Conservation (phyloP, 1,284 basidiomycete genomes). For the Ustanciosporium gigantosporum region DNA sequence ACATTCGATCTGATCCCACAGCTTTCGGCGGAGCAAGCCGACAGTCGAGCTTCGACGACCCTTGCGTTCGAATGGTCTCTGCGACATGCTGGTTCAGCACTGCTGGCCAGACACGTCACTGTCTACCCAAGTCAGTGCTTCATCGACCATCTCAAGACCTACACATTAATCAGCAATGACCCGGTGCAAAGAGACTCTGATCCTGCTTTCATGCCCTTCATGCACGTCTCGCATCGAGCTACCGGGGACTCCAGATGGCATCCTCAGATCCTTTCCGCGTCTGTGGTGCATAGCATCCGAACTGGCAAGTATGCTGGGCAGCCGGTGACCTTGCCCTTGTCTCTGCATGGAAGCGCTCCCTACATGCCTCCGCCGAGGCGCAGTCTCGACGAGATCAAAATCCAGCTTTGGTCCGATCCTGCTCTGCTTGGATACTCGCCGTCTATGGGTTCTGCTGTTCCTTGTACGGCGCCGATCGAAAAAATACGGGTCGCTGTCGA, state of each 20-base stretch:
- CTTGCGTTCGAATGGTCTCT: constrained; percentile 32
- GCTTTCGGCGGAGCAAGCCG: constrained; percentile 2
- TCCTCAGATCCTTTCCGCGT: constrained; percentile 21
- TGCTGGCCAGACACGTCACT: constrained; percentile 42
- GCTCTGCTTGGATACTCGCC: constrained; percentile 4
- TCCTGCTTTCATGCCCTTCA: constrained; percentile 38
- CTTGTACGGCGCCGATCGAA: constrained; percentile 25
- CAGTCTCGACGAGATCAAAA: constrained; percentile 15
- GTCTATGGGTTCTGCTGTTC: not conserved
- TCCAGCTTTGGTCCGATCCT: constrained; percentile 51
- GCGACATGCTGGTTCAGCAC: constrained; percentile 30
- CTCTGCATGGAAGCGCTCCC: constrained; percentile 52
- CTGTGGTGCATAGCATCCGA: constrained; percentile 7
- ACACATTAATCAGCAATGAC: constrained; percentile 12
- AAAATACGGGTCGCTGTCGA: constrained; percentile 34
- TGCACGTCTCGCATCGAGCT: constrained; percentile 35
- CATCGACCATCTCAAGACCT: constrained; percentile 10
- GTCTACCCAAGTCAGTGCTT: constrained; percentile 29
- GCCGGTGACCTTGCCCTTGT: constrained; percentile 20
- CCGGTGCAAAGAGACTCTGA: constrained; percentile 6
- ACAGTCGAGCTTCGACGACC: constrained; percentile 5
- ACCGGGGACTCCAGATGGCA: constrained; percentile 51
- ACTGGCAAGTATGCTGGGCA: constrained; percentile 3
- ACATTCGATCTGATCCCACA: constrained; percentile 6
- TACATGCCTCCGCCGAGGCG: constrained; percentile 43